Evolutionary conservation across 176 grass and related monocot species (phyloP).

Genomic region (Tillandsia leiboldiana): DNA sequence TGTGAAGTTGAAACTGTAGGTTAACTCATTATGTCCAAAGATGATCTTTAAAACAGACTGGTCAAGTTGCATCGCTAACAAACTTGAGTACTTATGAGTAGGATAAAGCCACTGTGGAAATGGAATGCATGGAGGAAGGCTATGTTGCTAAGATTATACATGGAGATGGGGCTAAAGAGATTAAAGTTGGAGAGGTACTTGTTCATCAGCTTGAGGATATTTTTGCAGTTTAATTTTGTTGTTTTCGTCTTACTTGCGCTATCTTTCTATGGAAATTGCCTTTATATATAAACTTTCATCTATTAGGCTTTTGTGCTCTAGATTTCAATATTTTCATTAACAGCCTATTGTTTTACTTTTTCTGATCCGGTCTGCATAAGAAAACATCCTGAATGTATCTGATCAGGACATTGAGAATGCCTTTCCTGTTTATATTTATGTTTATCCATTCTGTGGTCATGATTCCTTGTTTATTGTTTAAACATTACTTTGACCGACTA

Average conservation of each 20-base stretch:
- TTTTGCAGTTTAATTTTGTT: background rate
- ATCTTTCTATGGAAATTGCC: background rate
- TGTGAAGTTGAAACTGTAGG: conserved; percentile 93
- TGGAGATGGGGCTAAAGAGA: conserved; percentile 88
- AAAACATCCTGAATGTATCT: too few relatives aligned
- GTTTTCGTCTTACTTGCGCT: background rate
- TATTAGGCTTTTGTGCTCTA: background rate
- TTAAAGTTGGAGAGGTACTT: conserved; percentile 91
- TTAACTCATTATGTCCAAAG: conserved; percentile 4
- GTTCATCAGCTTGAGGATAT: background rate
- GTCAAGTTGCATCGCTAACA: background rate
- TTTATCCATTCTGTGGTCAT: too few relatives aligned
- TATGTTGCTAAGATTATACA: conserved; percentile 93
- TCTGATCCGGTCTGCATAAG: too few relatives aligned
- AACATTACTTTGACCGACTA: too few relatives aligned
- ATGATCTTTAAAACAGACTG: background rate
- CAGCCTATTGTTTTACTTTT: background rate
- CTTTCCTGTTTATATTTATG: too few relatives aligned
- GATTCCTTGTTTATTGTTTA: too few relatives aligned
- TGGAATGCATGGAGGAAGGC: conserved; percentile 99
- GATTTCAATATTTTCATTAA: background rate
- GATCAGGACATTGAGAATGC: too few relatives aligned
- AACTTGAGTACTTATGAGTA: conserved; percentile 23
- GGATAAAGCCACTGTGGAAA: conserved; percentile 93
- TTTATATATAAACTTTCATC: background rate